Base-by-base conservation (phyloP, 495 filamentous ascomycete genomes). In the Penicillium coffeae region DNA sequence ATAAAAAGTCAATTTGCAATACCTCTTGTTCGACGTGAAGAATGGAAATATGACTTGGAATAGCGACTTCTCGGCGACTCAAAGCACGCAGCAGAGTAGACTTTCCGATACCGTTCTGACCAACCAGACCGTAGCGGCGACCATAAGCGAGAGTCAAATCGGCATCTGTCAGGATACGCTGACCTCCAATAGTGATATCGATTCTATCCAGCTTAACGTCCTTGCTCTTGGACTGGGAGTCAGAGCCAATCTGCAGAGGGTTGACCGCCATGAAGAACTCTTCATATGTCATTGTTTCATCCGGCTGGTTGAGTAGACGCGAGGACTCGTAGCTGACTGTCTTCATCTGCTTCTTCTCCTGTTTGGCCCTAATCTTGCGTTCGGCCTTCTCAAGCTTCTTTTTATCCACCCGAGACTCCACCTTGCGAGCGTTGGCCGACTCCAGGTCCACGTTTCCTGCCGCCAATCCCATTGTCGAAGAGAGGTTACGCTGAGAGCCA, bases 231-330 rank as follows among this genome's bases (percentile, higher is more conserved):
- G 71, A 64, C 47, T 82, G 70, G 45, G 78, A 68, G 52, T 85
- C 84, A n/a, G 80, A 70, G 37, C 89, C 91, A 51, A 97, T 56
- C 59, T 96, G 93, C 35, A 99, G 76, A 34, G 93, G 93, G 65
- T 99, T 99, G 73, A 99, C 93, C 34, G 87, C 82, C 93, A 99
- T 97, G 77, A 90, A 99, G 73, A 99, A 97, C 63, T 99, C 94
- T 65, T 99, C 93, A 66, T 99, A 99, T 3, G 88, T 89, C 78
- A 95, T 85, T n/a, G 90, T 73, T 53, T 88, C 81, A 52, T 88
- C 83, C 3, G 88, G 77, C 64, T 89, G 81, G 66, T 90, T 86
- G 55, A 99, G 77, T 51, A 99, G 75, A 53, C 85, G 82, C 4
- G 93, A 99, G 14, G 94, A 88, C 70, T 99, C 94, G 63, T 99